phyloP scores from a whole-genome alignment of 306 rosid species.

The Citrullus amarus region DNA sequence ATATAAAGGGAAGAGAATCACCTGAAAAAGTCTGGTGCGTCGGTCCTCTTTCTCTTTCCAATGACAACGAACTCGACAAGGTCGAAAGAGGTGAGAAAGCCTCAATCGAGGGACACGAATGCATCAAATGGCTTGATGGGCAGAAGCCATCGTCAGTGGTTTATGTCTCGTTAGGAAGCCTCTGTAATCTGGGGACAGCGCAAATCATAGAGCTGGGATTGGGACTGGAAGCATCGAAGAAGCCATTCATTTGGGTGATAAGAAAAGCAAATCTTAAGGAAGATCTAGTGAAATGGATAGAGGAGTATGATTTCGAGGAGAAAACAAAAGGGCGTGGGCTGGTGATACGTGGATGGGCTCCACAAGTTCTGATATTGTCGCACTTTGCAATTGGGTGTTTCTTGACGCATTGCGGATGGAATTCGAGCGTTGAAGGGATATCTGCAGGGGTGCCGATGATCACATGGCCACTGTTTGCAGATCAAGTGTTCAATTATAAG shows the following conservation, averaged over 20 bases:
- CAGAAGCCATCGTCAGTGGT: slow-evolving; percentile 20
- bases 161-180: slow-evolving; percentile 37
- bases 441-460: slow-evolving; percentile 39
- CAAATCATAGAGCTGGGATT: too few species aligned
- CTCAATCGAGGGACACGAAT: slow-evolving; percentile 17
- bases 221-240: too few species aligned
- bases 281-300: slow-evolving; percentile 17
- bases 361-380: slow-evolving; percentile 15
- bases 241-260: too few species aligned
- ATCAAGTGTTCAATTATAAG: slow-evolving; percentile 38
- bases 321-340: background rate
- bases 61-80: slow-evolving; percentile 25
- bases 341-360: slow-evolving; percentile 17
- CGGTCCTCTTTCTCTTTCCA: slow-evolving; percentile 8
- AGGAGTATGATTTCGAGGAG: background rate
- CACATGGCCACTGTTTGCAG: slow-evolving; percentile 53
- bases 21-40: slow-evolving; percentile 36
- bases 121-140: slow-evolving; percentile 34
- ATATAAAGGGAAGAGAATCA: slow-evolving; percentile 18
- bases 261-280: background rate
- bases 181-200: too few species aligned
- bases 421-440: slow-evolving; percentile 43
- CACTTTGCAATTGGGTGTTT: slow-evolving; percentile 5
- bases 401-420: slow-evolving; percentile 65
- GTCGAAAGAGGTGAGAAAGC: slow-evolving; percentile 38